Evolutionary conservation across 169 alveolate species (phyloP), one percentile per base, ranked within the genome.

Genomic region (Theileria sp.): DNA sequence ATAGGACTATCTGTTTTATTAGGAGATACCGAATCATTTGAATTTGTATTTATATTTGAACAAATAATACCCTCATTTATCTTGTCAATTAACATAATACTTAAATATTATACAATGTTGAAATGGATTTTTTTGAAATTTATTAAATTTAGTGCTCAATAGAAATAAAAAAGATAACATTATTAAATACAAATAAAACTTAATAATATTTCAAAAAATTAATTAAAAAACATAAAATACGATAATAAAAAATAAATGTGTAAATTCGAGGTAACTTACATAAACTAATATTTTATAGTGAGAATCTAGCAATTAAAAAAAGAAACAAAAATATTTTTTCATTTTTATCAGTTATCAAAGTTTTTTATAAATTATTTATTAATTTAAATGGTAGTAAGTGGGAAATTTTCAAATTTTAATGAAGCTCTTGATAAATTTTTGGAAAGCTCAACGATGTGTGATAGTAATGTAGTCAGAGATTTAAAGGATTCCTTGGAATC

Each of bases 391-490:
- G 58, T 6, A 26, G 64, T 32, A n/a, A 36, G 23, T 21, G 75
- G 75, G 34, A 36, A 28, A 5, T 65, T 0, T 13, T 36, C 51
- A 66, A 66, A 44, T 25, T 32, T 71, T 51, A 9, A 71, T 30
- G 79, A 71, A 38, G 79, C 68, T 19, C 25, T 71, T 5, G 28
- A 19, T 13, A 71, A 60, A 9, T 71, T 36, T 71, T 21, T 71
- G 17, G 28, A 54, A 19, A 32, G 19, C 44, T 32, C 75, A 25
- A 25, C 25, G 34, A 44, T 36, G 58, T 32, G 75, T 25, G 75
- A 66, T 7, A 66, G 61, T 8, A 38, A 26, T 19, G 70, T 17
- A 26, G 25, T 28, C 10, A 19, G 61, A 5, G 68, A 32, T 71
- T 50, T 58, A 5, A 21, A 75, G 56, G 17, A 32, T 28, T 32